Conservation (phyloP, 2,329 filamentous ascomycete genomes). For the Tolypocladium pustulatum region DNA sequence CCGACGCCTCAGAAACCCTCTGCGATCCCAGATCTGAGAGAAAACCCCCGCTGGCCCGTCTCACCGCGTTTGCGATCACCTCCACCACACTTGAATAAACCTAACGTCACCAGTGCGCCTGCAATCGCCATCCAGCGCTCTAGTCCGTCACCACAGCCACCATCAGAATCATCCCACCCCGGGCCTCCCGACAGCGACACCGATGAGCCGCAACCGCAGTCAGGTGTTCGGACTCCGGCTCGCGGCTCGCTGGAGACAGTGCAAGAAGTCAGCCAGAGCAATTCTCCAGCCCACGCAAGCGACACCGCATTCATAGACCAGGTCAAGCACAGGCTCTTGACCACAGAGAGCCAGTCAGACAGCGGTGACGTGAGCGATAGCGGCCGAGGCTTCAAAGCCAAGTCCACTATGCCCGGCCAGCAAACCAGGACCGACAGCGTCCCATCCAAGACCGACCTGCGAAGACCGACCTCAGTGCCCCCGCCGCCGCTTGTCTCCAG, state of each 20-base stretch:
- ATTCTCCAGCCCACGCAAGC: constrained; percentile 46
- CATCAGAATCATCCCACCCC: constrained; percentile 23
- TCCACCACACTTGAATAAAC: constrained; percentile 46
- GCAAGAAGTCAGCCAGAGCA: constrained; percentile 74
- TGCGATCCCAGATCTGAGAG: constrained; percentile 36
- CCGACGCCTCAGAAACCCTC: constrained; percentile 54
- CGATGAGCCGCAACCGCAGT: constrained; percentile 35
- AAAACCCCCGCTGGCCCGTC: constrained; percentile 62
- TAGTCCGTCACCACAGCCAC: constrained; percentile 31
- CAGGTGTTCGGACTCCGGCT: constrained; percentile 49
- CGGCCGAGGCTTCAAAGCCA: constrained; percentile 33
- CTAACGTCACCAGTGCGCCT: constrained; percentile 32
- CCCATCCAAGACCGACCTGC: constrained; percentile 31
- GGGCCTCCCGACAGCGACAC: constrained; percentile 38
- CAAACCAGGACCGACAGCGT: constrained; percentile 60
- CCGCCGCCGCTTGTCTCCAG: constrained; percentile 45
- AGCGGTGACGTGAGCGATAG: constrained; percentile 22
- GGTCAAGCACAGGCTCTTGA: constrained; percentile 36
- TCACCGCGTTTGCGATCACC: constrained; percentile 72
- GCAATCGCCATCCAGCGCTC: constrained; percentile 42
- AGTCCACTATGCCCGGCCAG: constrained; percentile 32
- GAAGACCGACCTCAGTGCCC: constrained; percentile 36
- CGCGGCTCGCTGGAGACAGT: constrained; percentile 74
- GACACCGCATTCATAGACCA: constrained; percentile 38
- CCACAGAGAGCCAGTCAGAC: constrained; percentile 31